phyloP scores from a whole-genome alignment of 805 yeast species.

The Saturnispora dispora region DNA sequence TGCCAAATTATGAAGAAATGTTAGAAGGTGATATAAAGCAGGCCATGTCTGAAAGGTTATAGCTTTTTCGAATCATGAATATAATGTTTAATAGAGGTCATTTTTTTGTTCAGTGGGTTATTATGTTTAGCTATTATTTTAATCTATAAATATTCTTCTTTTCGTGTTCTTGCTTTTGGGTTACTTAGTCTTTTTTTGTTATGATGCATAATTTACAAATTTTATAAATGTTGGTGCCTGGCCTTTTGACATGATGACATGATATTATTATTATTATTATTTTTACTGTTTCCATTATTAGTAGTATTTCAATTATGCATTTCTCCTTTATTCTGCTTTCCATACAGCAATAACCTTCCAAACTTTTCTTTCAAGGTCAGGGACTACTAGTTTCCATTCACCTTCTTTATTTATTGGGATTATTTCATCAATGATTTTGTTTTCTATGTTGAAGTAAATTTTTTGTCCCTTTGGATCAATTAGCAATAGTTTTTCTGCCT shows the following conservation, averaged over 20 bases:
- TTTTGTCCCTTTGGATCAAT: conserved; percentile 83
- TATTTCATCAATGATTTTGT: conserved; percentile 46
- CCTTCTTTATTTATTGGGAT: conserved; percentile 66
- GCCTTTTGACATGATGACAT: not conserved
- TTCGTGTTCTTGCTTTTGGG: not conserved
- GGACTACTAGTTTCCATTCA: conserved; percentile 72
- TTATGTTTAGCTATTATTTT: not conserved
- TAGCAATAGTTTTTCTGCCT: conserved; percentile 22
- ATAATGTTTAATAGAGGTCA: not conserved
- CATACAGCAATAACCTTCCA: conserved; percentile 93
- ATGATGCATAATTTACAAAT: not conserved
- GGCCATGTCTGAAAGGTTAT: conserved; percentile 13
- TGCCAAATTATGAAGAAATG: conserved; percentile 15
- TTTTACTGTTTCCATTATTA: not conserved
- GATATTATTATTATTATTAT: conserved; percentile 1
- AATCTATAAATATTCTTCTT: not conserved
- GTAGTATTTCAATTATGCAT: not conserved
- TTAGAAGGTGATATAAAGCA: conserved; percentile 13
- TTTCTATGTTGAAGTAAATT: conserved; percentile 47
- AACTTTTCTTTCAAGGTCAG: conserved; percentile 65
- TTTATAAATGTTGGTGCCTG: not conserved
- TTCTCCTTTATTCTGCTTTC: conserved; percentile 29
- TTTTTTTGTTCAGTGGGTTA: not conserved
- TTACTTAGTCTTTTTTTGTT: not conserved
- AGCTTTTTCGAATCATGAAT: not conserved